Conservation (phyloP, 1,284 basidiomycete genomes). For the Boletus sp. region DNA sequence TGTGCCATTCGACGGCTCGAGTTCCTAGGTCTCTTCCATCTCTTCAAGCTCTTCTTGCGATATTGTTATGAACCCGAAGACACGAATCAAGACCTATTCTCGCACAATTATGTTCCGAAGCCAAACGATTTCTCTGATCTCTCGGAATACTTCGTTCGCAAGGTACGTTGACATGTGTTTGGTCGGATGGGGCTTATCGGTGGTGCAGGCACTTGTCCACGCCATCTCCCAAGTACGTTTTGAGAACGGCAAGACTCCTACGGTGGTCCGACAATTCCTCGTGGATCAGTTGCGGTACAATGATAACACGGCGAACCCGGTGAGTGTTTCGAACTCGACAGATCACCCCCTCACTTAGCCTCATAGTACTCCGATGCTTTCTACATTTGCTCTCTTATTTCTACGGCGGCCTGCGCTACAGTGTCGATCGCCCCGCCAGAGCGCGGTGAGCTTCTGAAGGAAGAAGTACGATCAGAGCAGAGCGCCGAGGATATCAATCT, state of each 20-base stretch:
- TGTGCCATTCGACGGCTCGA: constrained; percentile 83
- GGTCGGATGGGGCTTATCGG: constrained; percentile 11
- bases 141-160: constrained; percentile 93
- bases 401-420: constrained; percentile 78
- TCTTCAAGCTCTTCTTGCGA: constrained; percentile 94
- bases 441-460: constrained; percentile 72
- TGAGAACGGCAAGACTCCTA: constrained; percentile 83
- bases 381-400: constrained; percentile 89
- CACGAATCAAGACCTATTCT: constrained; percentile 77
- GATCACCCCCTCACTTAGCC: constrained; percentile 8
- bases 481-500: constrained; percentile 69
- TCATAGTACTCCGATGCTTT: constrained; percentile 86
- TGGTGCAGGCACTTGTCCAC: constrained; percentile 67
- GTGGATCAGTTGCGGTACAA: constrained; percentile 92
- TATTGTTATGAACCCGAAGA: constrained; percentile 90
- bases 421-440: constrained; percentile 76
- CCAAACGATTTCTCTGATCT: constrained; percentile 95
- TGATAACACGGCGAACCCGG: constrained; percentile 91
- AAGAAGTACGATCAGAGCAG: constrained; percentile 65
- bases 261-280: constrained; percentile 88
- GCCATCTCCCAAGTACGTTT: constrained; percentile 87
- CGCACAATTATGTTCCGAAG: constrained; percentile 84
- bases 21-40: constrained; percentile 92
- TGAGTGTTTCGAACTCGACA: constrained; percentile 45
- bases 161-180: constrained; percentile 52